Evolutionary conservation across 805 yeast genomes (phyloP).

Genomic region (Cyberlindnera samutprakarnensis): DNA sequence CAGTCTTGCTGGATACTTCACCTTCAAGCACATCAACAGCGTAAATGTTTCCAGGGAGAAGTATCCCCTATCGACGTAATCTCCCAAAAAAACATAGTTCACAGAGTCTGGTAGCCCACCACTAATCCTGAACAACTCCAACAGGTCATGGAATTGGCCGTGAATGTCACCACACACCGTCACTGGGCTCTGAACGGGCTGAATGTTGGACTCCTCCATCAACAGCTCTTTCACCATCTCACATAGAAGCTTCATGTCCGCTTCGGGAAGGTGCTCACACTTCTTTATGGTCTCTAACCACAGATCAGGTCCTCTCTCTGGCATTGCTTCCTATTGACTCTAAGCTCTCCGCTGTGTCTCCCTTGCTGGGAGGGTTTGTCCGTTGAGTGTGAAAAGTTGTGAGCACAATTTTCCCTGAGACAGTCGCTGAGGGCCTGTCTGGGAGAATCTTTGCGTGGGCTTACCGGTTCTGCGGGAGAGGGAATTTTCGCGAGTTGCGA

Average conservation of each 20-base stretch:
- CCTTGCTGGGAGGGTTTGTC: background rate
- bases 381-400: background rate
- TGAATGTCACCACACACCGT: slow-evolving; percentile 97
- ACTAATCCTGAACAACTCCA: slow-evolving; percentile 81
- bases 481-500: too few species aligned
- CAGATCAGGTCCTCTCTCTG: slow-evolving; percentile 83
- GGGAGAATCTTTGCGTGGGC: too few species aligned
- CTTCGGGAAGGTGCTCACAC: slow-evolving; percentile 81
- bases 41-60: slow-evolving; percentile 93
- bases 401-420: too few species aligned
- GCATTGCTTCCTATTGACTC: too few species aligned
- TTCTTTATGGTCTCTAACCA: slow-evolving; percentile 94
- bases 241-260: slow-evolving; percentile 93
- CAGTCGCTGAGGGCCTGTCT: too few species aligned
- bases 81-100: slow-evolving; percentile 85
- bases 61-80: slow-evolving; percentile 97
- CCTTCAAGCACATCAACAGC: slow-evolving; percentile 85
- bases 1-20: slow-evolving; percentile 74
- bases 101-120: slow-evolving; percentile 86
- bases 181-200: slow-evolving; percentile 89
- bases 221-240: slow-evolving; percentile 89
- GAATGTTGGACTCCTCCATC: slow-evolving; percentile 95
- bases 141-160: slow-evolving; percentile 93
- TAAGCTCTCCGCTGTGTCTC: too few species aligned
- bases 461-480: too few species aligned